These are phyloP conservation scores for Tolypocladium cylindrosporum DNA, from an alignment of 2,329 filamentous ascomycete genomes.

Conservation along the genomic window DNA sequence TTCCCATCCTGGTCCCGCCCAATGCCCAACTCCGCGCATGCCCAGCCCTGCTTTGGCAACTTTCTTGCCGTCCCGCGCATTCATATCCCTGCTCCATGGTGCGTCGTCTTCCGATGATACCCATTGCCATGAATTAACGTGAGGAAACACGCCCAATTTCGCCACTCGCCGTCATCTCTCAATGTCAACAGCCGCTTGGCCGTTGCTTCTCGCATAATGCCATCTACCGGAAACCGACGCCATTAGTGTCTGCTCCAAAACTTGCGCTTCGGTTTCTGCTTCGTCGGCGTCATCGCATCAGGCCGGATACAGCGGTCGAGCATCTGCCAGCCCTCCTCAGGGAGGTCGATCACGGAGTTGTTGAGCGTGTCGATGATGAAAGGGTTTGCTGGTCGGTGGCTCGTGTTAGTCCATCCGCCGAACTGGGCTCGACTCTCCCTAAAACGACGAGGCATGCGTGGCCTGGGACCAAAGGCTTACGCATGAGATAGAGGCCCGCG, in stretches of 20 bases:
- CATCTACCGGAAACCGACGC: no score
- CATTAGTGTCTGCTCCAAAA: constrained; percentile 12
- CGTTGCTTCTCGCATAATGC: no score
- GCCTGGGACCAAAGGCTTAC: constrained; percentile 14
- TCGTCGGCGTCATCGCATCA: neutral
- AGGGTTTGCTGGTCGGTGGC: constrained; percentile 19
- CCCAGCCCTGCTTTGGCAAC: neutral
- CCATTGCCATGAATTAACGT: no score
- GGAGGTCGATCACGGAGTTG: constrained; percentile 24
- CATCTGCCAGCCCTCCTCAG: constrained; percentile 23
- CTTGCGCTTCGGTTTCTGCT: constrained; percentile 14
- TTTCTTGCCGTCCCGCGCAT: no score
- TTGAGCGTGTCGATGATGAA: constrained; percentile 31
- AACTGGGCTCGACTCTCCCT: neutral
- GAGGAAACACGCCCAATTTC: no score
- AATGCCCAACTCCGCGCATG: neutral
- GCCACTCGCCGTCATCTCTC: neutral
- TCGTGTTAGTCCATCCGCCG: neutral
- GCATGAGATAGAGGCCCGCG: constrained; percentile 29
- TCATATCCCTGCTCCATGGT: no score
- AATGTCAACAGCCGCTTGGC: neutral
- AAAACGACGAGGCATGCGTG: neutral
- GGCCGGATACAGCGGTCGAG: constrained; percentile 19
- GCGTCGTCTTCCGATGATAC: no score
- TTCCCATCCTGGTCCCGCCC: neutral